Conservation (phyloP, 169 alveolate genomes). For the Eimeria sp. region DNA sequence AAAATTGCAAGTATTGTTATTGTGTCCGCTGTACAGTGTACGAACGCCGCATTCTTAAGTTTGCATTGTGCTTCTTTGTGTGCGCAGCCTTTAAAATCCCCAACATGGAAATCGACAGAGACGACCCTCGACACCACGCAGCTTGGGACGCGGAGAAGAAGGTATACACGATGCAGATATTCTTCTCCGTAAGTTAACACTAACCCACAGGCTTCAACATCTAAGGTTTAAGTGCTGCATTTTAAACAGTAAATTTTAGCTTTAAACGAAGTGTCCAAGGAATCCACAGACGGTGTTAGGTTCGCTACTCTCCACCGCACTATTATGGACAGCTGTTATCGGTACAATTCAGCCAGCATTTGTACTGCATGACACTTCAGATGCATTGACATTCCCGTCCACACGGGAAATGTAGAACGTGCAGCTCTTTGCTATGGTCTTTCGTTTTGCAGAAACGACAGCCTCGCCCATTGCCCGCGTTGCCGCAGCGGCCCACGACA, state of each 20-base stretch:
- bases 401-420: background rate
- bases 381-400: background rate
- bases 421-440: background rate
- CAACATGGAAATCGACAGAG: slow-evolving; percentile 91
- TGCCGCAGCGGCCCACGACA: slow-evolving; percentile 84
- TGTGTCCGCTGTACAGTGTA: background rate
- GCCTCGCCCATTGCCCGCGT: slow-evolving; percentile 80
- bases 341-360: background rate
- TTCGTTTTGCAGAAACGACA: slow-evolving; percentile 75
- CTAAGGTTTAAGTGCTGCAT: background rate
- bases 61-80: background rate
- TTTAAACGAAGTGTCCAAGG: background rate
- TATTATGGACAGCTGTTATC: background rate
- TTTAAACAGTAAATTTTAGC: background rate
- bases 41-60: background rate
- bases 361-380: background rate
- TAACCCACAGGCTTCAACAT: background rate
- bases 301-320: background rate
- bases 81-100: slow-evolving; percentile 94
- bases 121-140: slow-evolving; percentile 91
- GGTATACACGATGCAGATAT: slow-evolving; percentile 90
- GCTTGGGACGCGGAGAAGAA: slow-evolving; percentile 94
- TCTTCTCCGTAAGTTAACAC: slow-evolving; percentile 79
- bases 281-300: background rate
- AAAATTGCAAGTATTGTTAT: background rate